phyloP scores from a whole-genome alignment of 495 filamentous ascomycete genomes.

The Xylaria intraflava region DNA sequence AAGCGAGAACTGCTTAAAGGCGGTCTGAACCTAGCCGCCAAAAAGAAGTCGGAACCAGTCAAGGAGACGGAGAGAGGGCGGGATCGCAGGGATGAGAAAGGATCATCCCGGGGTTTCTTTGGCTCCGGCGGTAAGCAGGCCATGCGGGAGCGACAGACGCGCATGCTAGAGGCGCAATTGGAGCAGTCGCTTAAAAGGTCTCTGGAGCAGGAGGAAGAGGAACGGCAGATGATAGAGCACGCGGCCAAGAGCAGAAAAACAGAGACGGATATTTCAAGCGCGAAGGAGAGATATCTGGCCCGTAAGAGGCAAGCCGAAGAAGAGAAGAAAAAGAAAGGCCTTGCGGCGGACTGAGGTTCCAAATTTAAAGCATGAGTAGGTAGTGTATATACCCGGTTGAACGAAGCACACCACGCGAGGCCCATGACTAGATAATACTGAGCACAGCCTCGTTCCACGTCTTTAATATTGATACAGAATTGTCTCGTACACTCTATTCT shows the following conservation, averaged over 20 bases:
- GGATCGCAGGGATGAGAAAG: constrained; percentile 28
- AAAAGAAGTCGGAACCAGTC: constrained; percentile 34
- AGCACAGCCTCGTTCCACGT: constrained; percentile 3
- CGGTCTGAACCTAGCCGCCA: constrained; percentile 74
- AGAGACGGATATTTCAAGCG: constrained; percentile 72
- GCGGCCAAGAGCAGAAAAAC: constrained; percentile 67
- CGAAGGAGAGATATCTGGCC: constrained; percentile 80
- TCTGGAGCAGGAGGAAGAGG: constrained; percentile 67
- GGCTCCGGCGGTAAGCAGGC: constrained; percentile 49
- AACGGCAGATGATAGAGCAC: constrained; percentile 60
- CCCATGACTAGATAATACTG: neutral
- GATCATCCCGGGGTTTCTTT: constrained; percentile 39
- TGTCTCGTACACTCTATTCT: constrained; percentile 22
- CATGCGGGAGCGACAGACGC: constrained; percentile 73
- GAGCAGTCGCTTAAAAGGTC: constrained; percentile 67
- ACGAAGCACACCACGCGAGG: constrained; percentile 2
- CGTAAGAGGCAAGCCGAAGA: constrained; percentile 76
- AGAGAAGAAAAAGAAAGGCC: constrained; percentile 49
- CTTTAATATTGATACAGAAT: constrained; percentile 5
- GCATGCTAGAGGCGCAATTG: constrained; percentile 79
- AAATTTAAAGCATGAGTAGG: neutral
- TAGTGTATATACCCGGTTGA: constrained; percentile 11
- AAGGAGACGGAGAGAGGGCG: constrained; percentile 27
- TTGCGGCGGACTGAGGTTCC: constrained; percentile 13
- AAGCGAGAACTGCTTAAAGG: constrained; percentile 85